A percentile compares a stretch with the other conserved stretches of the same genome.
Conservation (phyloP, 1,139 yeast genomes). For the Nakaseomyces delphensis region DNA sequence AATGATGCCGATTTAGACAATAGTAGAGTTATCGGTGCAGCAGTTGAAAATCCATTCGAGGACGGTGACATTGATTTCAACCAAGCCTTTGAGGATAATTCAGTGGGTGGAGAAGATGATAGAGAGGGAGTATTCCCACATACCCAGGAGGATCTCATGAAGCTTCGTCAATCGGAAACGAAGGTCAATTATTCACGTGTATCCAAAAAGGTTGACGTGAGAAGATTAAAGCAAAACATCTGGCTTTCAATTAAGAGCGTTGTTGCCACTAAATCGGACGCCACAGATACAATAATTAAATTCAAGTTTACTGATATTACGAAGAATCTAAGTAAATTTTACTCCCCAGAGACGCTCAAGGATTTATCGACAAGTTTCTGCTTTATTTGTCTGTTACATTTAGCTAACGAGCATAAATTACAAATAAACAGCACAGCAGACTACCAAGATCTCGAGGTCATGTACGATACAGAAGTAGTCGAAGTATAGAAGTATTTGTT, state of each 20-base stretch:
- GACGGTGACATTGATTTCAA: conserved; percentile 37
- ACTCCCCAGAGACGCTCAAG: conserved; percentile 43
- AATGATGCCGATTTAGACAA: conserved; percentile 28
- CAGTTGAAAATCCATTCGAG: conserved; percentile 25
- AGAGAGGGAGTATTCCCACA: conserved; percentile 19
- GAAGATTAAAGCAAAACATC: conserved; percentile 66
- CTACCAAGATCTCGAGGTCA: conserved; percentile 44
- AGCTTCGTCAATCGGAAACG: conserved; percentile 42
- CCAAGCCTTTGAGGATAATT: conserved; percentile 33
- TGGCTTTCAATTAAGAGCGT: conserved; percentile 50
- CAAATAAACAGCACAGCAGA: conserved; percentile 48
- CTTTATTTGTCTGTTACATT: conserved; percentile 73
- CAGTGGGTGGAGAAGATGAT: conserved; percentile 10
- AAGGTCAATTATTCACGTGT: conserved; percentile 63
- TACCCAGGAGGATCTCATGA: conserved; percentile 30
- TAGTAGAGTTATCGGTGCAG: conserved; percentile 22
- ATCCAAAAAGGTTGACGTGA: conserved; percentile 81
- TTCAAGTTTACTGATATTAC: conserved; percentile 35
- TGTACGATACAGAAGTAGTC: conserved; percentile 8
- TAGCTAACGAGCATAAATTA: conserved; percentile 84
- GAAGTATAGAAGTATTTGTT: too few relatives aligned
- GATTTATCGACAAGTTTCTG: conserved; percentile 84
- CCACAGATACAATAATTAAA: conserved; percentile 11
- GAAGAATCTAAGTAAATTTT: conserved; percentile 44
- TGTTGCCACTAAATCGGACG: conserved; percentile 10